Percentiles rank a stretch among this genome's conserved stretches.
Evolutionary conservation across 345 rosid genomes (phyloP).

Genomic region (Gossypium stocksii): DNA sequence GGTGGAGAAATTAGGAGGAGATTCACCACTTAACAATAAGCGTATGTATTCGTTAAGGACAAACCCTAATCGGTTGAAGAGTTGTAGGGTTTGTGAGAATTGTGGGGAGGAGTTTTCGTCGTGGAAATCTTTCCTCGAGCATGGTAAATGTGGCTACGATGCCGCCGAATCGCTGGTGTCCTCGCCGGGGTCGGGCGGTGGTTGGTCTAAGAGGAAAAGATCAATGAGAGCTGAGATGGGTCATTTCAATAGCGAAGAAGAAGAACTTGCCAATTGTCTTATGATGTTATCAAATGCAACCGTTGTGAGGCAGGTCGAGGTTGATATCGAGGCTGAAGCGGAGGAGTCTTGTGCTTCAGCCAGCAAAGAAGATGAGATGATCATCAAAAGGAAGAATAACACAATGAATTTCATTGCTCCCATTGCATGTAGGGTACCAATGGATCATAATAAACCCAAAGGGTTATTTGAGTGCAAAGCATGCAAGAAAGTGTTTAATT

Average conservation of each 20-base stretch:
- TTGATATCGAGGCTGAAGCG: slow-evolving; percentile 14
- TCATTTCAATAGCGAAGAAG: slow-evolving; percentile 57
- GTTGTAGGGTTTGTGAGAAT: slow-evolving; percentile 16
- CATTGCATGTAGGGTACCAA: slow-evolving; percentile 18
- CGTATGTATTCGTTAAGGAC: slow-evolving; percentile 61
- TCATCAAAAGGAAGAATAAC: slow-evolving; percentile 20
- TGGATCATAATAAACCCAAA: slow-evolving; percentile 35
- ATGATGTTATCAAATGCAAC: slow-evolving; percentile 77
- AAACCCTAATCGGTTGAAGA: slow-evolving; percentile 58
- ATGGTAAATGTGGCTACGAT: slow-evolving; percentile 55
- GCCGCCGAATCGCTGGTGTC: slow-evolving; percentile 34
- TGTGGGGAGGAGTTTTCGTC: slow-evolving; percentile 71
- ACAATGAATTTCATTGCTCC: slow-evolving; percentile 32
- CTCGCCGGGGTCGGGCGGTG: slow-evolving; percentile 21
- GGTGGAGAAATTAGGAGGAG: slow-evolving; percentile 25
- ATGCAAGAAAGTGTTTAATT: slow-evolving; percentile 92
- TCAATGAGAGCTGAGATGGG: slow-evolving; percentile 48
- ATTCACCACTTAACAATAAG: slow-evolving; percentile 28
- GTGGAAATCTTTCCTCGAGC: slow-evolving; percentile 73
- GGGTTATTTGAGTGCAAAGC: slow-evolving; percentile 88
- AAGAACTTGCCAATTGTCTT: slow-evolving; percentile 89
- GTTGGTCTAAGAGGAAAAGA: slow-evolving; percentile 67
- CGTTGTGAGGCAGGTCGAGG: too few relatives aligned
- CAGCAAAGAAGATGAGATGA: slow-evolving; percentile 40
- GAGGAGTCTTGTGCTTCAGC: slow-evolving; percentile 75